Percentiles rank a stretch among this genome's conserved stretches.
phyloP scores from a whole-genome alignment of 768 basidiomycete genomes.

The Rhodosporidiobolus odoratus region DNA sequence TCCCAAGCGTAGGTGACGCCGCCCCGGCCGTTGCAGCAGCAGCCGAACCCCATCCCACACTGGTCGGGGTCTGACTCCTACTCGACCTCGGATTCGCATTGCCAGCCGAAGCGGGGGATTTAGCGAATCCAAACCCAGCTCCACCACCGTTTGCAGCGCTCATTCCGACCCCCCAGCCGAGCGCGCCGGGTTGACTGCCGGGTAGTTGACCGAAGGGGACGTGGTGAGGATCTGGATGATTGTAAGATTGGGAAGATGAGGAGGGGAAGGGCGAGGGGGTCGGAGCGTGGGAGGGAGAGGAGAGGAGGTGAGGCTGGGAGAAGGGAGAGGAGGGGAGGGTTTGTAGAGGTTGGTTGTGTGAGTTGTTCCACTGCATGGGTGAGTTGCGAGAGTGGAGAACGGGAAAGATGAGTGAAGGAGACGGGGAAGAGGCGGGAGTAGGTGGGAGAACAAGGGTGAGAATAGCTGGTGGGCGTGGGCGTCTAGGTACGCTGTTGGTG shows the following conservation, averaged over 20 bases:
- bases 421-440: no score
- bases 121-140: neutral
- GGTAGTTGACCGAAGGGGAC: slow-evolving; percentile 26
- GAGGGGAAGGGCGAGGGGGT: neutral
- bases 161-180: slow-evolving; percentile 34
- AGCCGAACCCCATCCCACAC: slow-evolving; percentile 10
- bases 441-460: no score
- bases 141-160: slow-evolving; percentile 22
- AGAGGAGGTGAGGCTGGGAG: neutral
- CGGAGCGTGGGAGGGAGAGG: neutral
- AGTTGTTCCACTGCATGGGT: slow-evolving; percentile 2
- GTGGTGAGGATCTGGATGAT: no score
- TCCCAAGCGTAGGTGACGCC: neutral
- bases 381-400: neutral
- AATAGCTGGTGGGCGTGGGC: no score
- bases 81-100: neutral
- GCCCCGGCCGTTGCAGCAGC: neutral
- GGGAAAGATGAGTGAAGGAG: neutral
- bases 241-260: neutral
- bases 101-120: no score
- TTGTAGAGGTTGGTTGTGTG: slow-evolving; percentile 1
- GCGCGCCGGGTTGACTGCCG: slow-evolving; percentile 21
- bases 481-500: no score
- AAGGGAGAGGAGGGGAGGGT: slow-evolving; percentile 4
- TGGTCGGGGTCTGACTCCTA: neutral